Base-by-base conservation (phyloP, 1,284 basidiomycete species). In the Ceratobasidium sp. region DNA sequence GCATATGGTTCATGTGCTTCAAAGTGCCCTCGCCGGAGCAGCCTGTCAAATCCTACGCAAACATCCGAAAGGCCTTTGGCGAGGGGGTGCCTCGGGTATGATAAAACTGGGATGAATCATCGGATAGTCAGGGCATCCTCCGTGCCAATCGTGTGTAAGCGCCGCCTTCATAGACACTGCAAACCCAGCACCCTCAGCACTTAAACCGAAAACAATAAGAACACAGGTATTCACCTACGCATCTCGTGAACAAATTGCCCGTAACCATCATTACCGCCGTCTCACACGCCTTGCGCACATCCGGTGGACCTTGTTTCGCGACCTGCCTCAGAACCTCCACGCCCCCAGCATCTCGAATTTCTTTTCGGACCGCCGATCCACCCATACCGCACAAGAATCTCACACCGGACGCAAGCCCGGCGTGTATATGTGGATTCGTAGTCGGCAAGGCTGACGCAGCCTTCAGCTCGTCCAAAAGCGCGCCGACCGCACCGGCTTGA, bases 261-360 rank as follows among this genome's bases (percentile, higher is more conserved):
- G 76, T 77, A 19, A 77, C 63, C 7, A 59, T 75, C n/a, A 75
- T 77, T n/a, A 77, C 65, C 1, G 76, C 76, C 47, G 76, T 65
- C 41, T 63, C 62, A 53, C 76, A 76, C 36, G 72, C 72, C 48
- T 74, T 76, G 1, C 69, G 71, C n/a, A 77, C 76, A 24, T 77
- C 72, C 9, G 65, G 62, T 11, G 59, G 62, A 9, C 64, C 75
- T 29, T 62, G 62, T n/a, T 50, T 45, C n/a, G 72, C 76, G 44
- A 77, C 76, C 22, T 69, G 74, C 41, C 63, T 77, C 50, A 77
- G 36, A 41, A 77, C 75, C 22, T 77, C 76, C n/a, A 77, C 67
- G 17, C 76, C 76, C 6, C 76, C 76, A 19, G 76, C 76, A 41
- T 75, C 47, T 31, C 74, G 67, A 48, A 77, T 77, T 48, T 77